Evolutionary conservation across 1,139 yeast species (phyloP), one percentile per base, ranked within the genome.

Genomic region (Candida glucosophila): DNA sequence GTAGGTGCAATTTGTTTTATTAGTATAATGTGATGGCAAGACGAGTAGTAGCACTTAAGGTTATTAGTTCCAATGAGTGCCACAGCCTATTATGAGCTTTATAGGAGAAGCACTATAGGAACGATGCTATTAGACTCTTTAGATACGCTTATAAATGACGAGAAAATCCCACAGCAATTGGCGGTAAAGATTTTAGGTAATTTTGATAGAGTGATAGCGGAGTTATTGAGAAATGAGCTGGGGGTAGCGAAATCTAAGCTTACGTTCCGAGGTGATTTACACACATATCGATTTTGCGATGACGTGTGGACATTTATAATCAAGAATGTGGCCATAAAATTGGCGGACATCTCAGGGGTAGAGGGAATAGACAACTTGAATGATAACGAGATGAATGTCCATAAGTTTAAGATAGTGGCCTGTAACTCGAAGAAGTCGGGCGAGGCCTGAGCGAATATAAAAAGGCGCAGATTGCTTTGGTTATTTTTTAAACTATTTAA

Each of bases 301-400:
- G 98, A 90, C 54, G 98, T 90, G 31, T 90, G 98, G 98, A 90
- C 97, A 1, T 88, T 90, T 50, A 83, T 88, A 29, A 83, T 90
- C 32, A 86, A 86, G 53, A 90, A 90, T 41, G 93, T 88, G 27
- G 63, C 74, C 46, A 78, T 90, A 46, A 88, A 88, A 43, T 67
- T 90, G 58, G 59, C 58, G 20, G 70, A 64, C 40, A 53, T 52
- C 14, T 47, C 59, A 20, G 40, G 48, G 11, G 41, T 43, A 14
- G 36, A 36, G 15, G 40, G 43, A 20, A 48, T 47, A 25, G 49
- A 49, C 26, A 47, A 41, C 20, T 49, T 45, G 17, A 65, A 63
- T 39, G 83, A 75, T 37, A 82, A 76, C 32, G 71, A 69, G 22
- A 70, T 81, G 17, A 66, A 62, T 25, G 94, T 90, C 20, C 96